A percentile compares a stretch with the other conserved stretches of the same genome.
phyloP scores from a whole-genome alignment of 805 yeast genomes.

The Candida berthetii region DNA sequence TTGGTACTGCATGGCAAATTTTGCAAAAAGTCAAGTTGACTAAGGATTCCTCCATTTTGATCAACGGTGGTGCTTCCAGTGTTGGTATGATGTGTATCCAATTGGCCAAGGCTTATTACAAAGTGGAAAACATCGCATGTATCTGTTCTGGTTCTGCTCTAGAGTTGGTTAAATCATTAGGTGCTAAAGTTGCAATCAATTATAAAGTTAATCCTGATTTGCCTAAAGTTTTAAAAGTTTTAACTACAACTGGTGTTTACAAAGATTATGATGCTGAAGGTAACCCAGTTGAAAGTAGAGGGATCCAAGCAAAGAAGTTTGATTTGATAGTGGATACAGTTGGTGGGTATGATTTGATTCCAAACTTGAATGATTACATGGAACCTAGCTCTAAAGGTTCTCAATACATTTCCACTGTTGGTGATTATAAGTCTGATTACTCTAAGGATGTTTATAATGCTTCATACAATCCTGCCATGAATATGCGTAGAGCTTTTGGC shows the following conservation, averaged over 20 bases:
- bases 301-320: slow-evolving; percentile 30
- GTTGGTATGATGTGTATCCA: slow-evolving; percentile 63
- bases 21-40: slow-evolving; percentile 29
- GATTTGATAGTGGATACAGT: slow-evolving; percentile 65
- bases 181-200: slow-evolving; percentile 49
- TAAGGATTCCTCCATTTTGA: slow-evolving; percentile 42
- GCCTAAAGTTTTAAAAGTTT: slow-evolving; percentile 11
- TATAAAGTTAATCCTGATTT: slow-evolving; percentile 28
- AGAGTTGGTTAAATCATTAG: slow-evolving; percentile 34
- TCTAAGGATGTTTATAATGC: slow-evolving; percentile 26
- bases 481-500: slow-evolving; percentile 28
- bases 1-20: slow-evolving; percentile 54
- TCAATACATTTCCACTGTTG: slow-evolving; percentile 53
- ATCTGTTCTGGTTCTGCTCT: slow-evolving; percentile 52
- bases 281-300: slow-evolving; percentile 15
- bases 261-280: slow-evolving; percentile 22
- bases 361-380: slow-evolving; percentile 34
- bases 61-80: slow-evolving; percentile 76
- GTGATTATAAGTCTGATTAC: slow-evolving; percentile 46
- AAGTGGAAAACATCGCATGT: slow-evolving; percentile 46
- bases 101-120: slow-evolving; percentile 43
- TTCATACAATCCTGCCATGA: slow-evolving; percentile 28
- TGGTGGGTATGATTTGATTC: slow-evolving; percentile 52
- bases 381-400: slow-evolving; percentile 38
- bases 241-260: slow-evolving; percentile 24